Evolutionary conservation across 2,329 filamentous ascomycete genomes (phyloP).

Genomic region (Aureobasidium sp.): DNA sequence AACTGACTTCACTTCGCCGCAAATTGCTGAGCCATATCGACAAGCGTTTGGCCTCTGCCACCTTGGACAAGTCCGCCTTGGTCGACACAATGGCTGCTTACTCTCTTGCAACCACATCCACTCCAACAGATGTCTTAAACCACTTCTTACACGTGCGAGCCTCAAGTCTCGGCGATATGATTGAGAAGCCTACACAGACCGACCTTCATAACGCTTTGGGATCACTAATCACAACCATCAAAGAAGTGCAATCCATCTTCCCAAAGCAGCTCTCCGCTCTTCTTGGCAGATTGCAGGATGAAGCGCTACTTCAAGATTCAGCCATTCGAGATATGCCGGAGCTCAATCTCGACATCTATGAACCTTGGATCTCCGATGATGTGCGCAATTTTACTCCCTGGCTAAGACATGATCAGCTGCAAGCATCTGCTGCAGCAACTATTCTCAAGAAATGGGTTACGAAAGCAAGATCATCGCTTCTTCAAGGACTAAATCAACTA

Average conservation of each 20-base stretch:
- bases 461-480: slow-evolving; percentile 57
- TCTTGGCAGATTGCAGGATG: slow-evolving; percentile 60
- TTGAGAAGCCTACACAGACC: slow-evolving; percentile 42
- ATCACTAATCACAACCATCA: slow-evolving; percentile 69
- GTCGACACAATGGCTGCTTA: slow-evolving; percentile 74
- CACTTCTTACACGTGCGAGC: slow-evolving; percentile 71
- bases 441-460: slow-evolving; percentile 59
- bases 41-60: slow-evolving; percentile 35
- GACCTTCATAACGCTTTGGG: slow-evolving; percentile 58
- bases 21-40: slow-evolving; percentile 61
- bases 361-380: slow-evolving; percentile 73
- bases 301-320: slow-evolving; percentile 64
- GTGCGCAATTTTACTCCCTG: slow-evolving; percentile 81
- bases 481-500: slow-evolving; percentile 41
- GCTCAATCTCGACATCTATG: slow-evolving; percentile 68
- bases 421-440: slow-evolving; percentile 33
- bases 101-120: slow-evolving; percentile 72
- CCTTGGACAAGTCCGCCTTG: slow-evolving; percentile 41
- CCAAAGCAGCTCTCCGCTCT: slow-evolving; percentile 65
- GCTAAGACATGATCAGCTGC: slow-evolving; percentile 68
- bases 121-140: slow-evolving; percentile 67
- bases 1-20: slow-evolving; percentile 53
- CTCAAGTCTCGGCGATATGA: slow-evolving; percentile 60
- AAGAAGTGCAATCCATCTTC: slow-evolving; percentile 69
- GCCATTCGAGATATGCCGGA: slow-evolving; percentile 60